phyloP scores from a whole-genome alignment of 306 rosid genomes.

The Gillenia trifoliata region DNA sequence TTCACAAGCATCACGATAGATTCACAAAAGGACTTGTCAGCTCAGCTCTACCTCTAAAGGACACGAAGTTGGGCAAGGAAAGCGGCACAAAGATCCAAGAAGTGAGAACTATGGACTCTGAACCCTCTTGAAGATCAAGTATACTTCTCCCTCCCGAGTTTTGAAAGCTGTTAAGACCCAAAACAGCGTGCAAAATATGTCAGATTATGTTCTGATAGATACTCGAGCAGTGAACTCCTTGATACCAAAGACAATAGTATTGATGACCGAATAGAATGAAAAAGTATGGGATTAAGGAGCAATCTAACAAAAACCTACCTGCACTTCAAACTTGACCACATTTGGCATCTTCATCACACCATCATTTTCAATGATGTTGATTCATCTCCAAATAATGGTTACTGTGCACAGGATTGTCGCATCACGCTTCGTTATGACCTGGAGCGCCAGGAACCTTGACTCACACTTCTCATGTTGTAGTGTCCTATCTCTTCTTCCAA shows the following conservation, averaged over 20 bases:
- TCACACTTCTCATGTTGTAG: constrained; percentile 95
- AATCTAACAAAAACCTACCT: constrained; percentile 37
- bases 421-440: constrained; percentile 56
- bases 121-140: constrained; percentile 87
- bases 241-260: too few species aligned
- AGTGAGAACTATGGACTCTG: constrained; percentile 89
- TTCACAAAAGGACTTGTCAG: constrained; percentile 23
- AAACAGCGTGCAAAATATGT: not conserved
- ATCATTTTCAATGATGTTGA: constrained; percentile 50
- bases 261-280: not conserved
- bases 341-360: constrained; percentile 42
- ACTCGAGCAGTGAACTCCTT: not conserved
- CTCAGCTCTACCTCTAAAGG: constrained; percentile 35
- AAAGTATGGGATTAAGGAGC: not conserved
- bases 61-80: constrained; percentile 86
- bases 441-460: constrained; percentile 52
- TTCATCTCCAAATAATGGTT: constrained; percentile 58
- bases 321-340: constrained; percentile 92
- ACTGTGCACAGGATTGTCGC: constrained; percentile 42
- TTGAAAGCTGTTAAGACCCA: constrained; percentile 58
- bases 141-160: constrained; percentile 86
- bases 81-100: constrained; percentile 92
- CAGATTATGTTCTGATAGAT: not conserved
- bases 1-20: constrained; percentile 31
- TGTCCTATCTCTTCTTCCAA: constrained; percentile 97